Percentiles rank a stretch among this genome's conserved stretches.
Evolutionary conservation across 805 yeast genomes (phyloP).

Genomic region (Priceomyces melissophilus): DNA sequence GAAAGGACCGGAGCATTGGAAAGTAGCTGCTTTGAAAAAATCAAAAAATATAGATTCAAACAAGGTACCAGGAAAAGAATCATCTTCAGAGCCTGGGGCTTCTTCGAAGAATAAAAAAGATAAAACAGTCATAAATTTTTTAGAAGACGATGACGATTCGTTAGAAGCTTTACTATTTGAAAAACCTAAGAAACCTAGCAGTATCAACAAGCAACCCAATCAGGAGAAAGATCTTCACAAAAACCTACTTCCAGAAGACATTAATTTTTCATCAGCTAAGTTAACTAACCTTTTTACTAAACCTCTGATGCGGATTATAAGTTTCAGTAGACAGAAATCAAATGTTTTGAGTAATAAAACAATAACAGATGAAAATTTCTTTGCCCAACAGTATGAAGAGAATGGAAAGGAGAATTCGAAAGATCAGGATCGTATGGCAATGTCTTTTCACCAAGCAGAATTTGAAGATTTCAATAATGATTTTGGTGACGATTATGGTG

Average conservation of each 20-base stretch:
- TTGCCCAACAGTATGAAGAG: conserved; percentile 62
- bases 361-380: conserved; percentile 62
- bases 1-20: conserved; percentile 94
- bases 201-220: conserved; percentile 9
- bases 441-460: conserved; percentile 38
- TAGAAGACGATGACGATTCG: conserved; percentile 28
- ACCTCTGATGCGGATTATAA: conserved; percentile 48
- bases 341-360: conserved; percentile 19
- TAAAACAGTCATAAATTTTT: conserved; percentile 27
- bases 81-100: background rate
- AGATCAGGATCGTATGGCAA: conserved; percentile 34
- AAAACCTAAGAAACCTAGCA: conserved; percentile 20
- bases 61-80: background rate
- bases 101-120: conserved; percentile 14
- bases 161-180: conserved; percentile 32
- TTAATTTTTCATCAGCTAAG: conserved; percentile 64
- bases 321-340: conserved; percentile 16
- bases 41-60: conserved; percentile 15
- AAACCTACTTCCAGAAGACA: conserved; percentile 67
- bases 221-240: conserved; percentile 9
- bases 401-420: conserved; percentile 30
- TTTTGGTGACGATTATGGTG: conserved; percentile 32
- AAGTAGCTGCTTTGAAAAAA: conserved; percentile 59
- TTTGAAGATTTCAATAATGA: conserved; percentile 37
- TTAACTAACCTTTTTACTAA: conserved; percentile 67